Evolutionary conservation across 768 basidiomycete genomes (phyloP).

Genomic region (Tricholoma furcatifolium): DNA sequence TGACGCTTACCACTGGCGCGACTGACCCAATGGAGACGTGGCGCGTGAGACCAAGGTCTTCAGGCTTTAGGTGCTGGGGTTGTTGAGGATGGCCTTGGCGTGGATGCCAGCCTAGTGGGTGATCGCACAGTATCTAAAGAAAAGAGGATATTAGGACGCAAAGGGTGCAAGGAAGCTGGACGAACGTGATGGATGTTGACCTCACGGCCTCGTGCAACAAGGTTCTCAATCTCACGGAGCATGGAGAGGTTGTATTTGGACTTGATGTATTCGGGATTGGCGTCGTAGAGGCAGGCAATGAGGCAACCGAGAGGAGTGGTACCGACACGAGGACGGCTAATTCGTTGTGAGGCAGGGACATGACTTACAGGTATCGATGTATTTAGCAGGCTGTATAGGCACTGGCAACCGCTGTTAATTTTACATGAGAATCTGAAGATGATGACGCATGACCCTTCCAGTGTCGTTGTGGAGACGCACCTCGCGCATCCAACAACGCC

Average conservation of each 20-base stretch:
- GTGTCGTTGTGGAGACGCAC: constrained; percentile 99
- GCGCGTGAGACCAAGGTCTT: constrained; percentile 96
- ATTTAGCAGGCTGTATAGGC: constrained; percentile 96
- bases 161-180: constrained; percentile 11
- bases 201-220: constrained; percentile 99
- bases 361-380: constrained; percentile 90
- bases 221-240: constrained; percentile 98
- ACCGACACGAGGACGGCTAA: constrained; percentile 93
- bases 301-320: constrained; percentile 98
- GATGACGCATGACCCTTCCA: constrained; percentile 69
- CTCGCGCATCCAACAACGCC: constrained; percentile 96
- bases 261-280: constrained; percentile 99
- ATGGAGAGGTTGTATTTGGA: constrained; percentile 97
- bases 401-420: constrained; percentile 82
- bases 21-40: constrained; percentile 94
- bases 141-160: constrained; percentile 8
- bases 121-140: constrained; percentile 94
- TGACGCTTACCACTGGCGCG: constrained; percentile 76
- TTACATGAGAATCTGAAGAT: constrained; percentile 2
- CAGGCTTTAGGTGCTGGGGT: constrained; percentile 99
- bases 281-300: constrained; percentile 94
- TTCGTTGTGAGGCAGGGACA: not conserved
- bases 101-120: constrained; percentile 99
- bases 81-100: constrained; percentile 99
- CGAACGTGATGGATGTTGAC: constrained; percentile 88